These are phyloP conservation scores for Porogramme epimiltina DNA, from an alignment of 1,284 basidiomycete species.

Conservation along the genomic window DNA sequence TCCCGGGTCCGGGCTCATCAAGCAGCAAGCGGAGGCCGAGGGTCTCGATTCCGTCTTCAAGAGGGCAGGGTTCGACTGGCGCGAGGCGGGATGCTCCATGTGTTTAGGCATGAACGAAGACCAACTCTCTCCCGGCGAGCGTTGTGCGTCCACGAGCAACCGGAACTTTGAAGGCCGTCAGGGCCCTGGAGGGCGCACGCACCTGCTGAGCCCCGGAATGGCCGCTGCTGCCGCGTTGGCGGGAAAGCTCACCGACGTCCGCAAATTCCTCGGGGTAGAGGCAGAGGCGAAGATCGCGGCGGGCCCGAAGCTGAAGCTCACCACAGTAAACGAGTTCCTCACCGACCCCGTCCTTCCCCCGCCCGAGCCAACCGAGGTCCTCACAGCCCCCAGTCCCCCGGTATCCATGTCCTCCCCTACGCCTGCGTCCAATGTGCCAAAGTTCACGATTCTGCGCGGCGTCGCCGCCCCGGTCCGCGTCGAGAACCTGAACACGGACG, in stretches of 20 bases:
- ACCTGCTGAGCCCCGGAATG: constrained; percentile 94
- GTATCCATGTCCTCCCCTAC: constrained; percentile 48
- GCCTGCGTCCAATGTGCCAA: constrained; percentile 66
- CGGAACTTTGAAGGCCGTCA: constrained; percentile 96
- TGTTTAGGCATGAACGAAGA: constrained; percentile 98
- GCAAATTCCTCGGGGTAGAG: constrained; percentile 69
- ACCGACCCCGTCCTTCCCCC: constrained; percentile 72
- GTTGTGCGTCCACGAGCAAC: constrained; percentile 96
- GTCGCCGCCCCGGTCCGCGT: constrained; percentile 87
- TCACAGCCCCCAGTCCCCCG: constrained; percentile 28
- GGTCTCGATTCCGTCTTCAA: constrained; percentile 91
- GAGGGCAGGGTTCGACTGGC: constrained; percentile 96
- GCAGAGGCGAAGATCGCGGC: constrained; percentile 47
- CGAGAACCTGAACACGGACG: constrained; percentile 95
- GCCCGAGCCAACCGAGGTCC: constrained; percentile 49
- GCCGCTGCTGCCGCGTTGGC: constrained; percentile 92
- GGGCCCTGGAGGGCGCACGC: constrained; percentile 90
- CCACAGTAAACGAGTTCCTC: constrained; percentile 75
- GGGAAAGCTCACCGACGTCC: constrained; percentile 87
- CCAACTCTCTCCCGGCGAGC: constrained; percentile 86
- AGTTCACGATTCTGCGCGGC: constrained; percentile 83
- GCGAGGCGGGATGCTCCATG: constrained; percentile 98
- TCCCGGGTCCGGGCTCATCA: constrained; percentile 92
- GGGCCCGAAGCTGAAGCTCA: constrained; percentile 64
- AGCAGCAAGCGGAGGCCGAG: constrained; percentile 93